Evolutionary conservation across 75 land plant species (phyloP).

Genomic region (Cryptomeria japonica): DNA sequence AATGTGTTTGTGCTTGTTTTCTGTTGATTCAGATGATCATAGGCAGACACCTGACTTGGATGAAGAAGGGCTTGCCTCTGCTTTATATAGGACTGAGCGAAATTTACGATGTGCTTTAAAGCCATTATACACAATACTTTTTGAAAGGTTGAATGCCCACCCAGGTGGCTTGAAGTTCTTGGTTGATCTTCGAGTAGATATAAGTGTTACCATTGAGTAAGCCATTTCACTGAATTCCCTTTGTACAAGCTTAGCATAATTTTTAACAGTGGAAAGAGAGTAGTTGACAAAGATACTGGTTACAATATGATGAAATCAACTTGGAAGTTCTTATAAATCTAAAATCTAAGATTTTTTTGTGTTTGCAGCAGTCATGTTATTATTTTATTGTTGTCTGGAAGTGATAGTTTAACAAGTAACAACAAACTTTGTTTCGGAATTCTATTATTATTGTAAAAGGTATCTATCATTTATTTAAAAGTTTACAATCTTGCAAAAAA

Average conservation of each 20-base stretch:
- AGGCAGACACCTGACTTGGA: constrained; percentile 21
- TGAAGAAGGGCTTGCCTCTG: constrained; percentile 41
- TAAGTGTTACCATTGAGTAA: constrained; percentile 63
- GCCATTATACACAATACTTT: constrained; percentile 72
- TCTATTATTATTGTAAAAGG: background rate
- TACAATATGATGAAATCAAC: background rate
- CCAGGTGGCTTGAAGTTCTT: constrained; percentile 87
- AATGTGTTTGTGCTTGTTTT: constrained; percentile 3
- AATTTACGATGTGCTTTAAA: constrained; percentile 69
- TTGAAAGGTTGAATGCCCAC: constrained; percentile 86
- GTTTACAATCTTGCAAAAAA: too few species aligned
- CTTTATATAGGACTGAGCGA: constrained; percentile 69
- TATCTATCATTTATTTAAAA: too few species aligned
- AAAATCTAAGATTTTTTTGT: background rate
- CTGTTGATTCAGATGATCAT: constrained; percentile 28
- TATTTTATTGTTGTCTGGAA: background rate
- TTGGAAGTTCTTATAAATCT: background rate
- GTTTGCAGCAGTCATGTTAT: background rate
- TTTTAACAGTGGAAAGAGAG: background rate
- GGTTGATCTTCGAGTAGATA: constrained; percentile 73
- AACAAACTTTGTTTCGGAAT: background rate
- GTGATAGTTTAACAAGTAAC: background rate
- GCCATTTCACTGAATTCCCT: constrained; percentile 13
- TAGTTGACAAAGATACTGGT: background rate
- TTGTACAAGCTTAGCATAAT: background rate